Evolutionary conservation across 139 green algal genomes (phyloP).

Genomic region (Ettlia oleoabundans): DNA sequence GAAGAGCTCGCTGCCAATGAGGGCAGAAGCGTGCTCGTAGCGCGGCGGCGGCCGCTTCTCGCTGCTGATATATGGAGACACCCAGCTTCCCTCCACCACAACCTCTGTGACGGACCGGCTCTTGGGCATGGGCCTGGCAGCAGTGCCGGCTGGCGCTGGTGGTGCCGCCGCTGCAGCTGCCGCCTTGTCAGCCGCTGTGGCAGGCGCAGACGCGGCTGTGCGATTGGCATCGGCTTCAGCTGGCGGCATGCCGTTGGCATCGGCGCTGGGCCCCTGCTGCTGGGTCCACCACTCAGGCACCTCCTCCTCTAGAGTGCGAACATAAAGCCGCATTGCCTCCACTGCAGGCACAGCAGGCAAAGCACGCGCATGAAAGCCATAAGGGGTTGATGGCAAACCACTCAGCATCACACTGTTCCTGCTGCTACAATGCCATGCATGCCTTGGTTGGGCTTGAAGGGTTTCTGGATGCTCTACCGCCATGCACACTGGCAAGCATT

Average conservation of each 20-base stretch:
- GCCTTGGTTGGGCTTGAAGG: no score
- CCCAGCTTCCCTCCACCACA: conserved; percentile 54
- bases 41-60: conserved; percentile 56
- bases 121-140: conserved; percentile 1
- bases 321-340: conserved; percentile 96
- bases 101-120: conserved; percentile 47
- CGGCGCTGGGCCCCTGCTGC: not conserved
- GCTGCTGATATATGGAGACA: conserved; percentile 46
- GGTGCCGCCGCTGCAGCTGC: not conserved
- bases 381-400: no score
- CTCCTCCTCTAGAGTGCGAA: conserved; percentile 89
- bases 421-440: no score
- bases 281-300: conserved; percentile 62
- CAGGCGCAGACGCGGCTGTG: not conserved
- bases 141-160: not conserved
- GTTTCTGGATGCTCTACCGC: no score
- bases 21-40: conserved; percentile 83
- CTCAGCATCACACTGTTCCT: no score
- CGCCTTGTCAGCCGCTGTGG: not conserved
- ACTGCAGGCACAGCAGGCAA: not conserved
- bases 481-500: no score
- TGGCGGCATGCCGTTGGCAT: not conserved
- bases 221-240: not conserved
- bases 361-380: not conserved
- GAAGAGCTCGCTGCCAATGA: conserved; percentile 75